Percentiles rank a stretch among this genome's conserved stretches.
phyloP scores from a whole-genome alignment of 768 basidiomycete species.

The Serendipita sp. region DNA sequence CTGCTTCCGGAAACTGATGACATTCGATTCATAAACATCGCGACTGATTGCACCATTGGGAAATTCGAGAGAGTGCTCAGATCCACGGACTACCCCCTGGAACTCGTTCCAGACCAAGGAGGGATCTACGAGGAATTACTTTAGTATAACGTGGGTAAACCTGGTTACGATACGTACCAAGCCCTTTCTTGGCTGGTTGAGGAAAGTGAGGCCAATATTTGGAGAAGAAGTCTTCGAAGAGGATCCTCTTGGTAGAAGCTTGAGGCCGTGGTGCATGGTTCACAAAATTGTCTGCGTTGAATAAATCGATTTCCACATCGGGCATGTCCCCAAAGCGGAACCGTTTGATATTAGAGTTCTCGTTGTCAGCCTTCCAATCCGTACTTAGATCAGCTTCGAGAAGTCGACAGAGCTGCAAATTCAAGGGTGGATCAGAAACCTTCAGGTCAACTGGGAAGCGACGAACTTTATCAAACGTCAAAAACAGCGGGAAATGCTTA shows the following conservation, averaged over 20 bases:
- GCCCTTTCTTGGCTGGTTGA: constrained; percentile 31
- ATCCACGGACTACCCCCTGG: constrained; percentile 52
- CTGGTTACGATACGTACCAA: constrained; percentile 25
- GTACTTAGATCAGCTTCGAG: constrained; percentile 30
- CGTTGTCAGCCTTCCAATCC: constrained; percentile 7
- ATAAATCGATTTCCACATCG: constrained; percentile 2
- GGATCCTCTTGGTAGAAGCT: constrained; percentile 18
- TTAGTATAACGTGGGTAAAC: not conserved
- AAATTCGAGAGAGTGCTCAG: constrained; percentile 31
- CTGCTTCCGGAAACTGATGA: constrained; percentile 35
- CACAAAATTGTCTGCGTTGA: not conserved
- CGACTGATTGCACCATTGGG: constrained; percentile 27
- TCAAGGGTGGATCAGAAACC: not conserved
- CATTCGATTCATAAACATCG: constrained; percentile 24
- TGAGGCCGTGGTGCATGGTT: not conserved
- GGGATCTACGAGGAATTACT: constrained; percentile 28
- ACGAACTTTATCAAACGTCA: constrained; percentile 46
- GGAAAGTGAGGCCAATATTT: constrained; percentile 48
- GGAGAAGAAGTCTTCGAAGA: constrained; percentile 32
- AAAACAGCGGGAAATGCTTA: constrained; percentile 50
- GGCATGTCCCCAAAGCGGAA: not conserved
- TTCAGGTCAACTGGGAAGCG: not conserved
- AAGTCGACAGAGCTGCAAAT: constrained; percentile 29
- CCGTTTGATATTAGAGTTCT: not conserved
- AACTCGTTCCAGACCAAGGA: constrained; percentile 49